These are phyloP conservation scores for Rhodomyrtus psidioides DNA, from an alignment of 441 rosid species.

Conservation along the genomic window DNA sequence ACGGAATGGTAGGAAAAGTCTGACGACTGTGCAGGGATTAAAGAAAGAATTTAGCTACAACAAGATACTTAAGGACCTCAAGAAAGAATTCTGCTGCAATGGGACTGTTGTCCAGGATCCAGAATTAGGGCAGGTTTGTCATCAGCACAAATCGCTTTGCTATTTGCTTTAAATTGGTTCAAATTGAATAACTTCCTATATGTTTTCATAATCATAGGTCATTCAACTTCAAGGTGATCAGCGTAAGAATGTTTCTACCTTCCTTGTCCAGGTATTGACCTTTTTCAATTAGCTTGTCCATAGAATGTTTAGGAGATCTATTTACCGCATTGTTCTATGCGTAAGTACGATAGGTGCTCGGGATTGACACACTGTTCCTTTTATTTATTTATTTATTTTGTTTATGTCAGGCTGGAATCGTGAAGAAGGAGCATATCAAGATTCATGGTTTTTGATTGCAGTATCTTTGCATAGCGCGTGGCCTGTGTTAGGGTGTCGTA, in stretches of 20 bases:
- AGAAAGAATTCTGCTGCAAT: conserved; percentile 15
- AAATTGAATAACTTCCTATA: background rate
- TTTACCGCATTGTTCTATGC: background rate
- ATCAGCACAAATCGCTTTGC: background rate
- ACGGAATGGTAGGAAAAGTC: conserved; percentile 14
- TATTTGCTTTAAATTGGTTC: background rate
- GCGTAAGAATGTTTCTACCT: conserved; percentile 12
- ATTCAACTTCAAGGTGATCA: conserved; percentile 18
- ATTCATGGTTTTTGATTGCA: conserved; percentile 14
- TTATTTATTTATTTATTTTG: background rate
- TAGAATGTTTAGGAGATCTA: background rate
- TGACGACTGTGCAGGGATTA: conserved; percentile 14
- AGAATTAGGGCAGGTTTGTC: conserved; percentile 11
- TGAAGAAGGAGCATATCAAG: conserved; percentile 16
- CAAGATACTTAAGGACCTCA: conserved; percentile 13
- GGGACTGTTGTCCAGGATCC: conserved; percentile 16
- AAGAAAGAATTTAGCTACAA: conserved; percentile 11
- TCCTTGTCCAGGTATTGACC: conserved; percentile 7
- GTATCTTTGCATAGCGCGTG: background rate
- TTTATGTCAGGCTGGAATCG: conserved; percentile 10
- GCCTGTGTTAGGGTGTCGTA: background rate
- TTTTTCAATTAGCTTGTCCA: background rate
- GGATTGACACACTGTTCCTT: background rate
- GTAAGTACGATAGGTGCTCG: background rate
- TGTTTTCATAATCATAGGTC: background rate